Conservation (phyloP, 495 filamentous ascomycete species). For the Penicillium coffeae region DNA sequence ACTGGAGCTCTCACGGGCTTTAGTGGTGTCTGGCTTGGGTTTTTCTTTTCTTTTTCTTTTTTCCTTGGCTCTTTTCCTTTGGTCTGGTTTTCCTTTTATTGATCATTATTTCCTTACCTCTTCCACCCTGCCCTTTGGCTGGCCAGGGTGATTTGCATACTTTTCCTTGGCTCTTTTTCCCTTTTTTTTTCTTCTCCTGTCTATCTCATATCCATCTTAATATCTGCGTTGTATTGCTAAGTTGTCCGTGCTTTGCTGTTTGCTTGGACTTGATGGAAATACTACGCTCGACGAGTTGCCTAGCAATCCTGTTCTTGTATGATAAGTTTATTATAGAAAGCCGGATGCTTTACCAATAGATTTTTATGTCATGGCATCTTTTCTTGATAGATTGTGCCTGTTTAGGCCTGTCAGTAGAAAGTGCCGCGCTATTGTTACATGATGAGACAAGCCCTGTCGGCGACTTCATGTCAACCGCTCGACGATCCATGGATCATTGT, state of each 20-base stretch:
- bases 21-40: neutral
- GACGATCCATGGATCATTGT: no score
- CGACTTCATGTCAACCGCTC: no score
- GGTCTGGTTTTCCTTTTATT: neutral
- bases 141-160: constrained; percentile 5
- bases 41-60: neutral
- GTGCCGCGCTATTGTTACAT: no score
- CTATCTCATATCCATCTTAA: constrained; percentile 6
- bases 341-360: neutral
- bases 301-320: neutral
- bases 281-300: neutral
- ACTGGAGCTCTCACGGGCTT: neutral
- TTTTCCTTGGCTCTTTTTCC: constrained; percentile 7
- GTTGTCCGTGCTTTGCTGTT: constrained; percentile 4
- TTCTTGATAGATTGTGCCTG: no score
- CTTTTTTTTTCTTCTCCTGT: constrained; percentile 8
- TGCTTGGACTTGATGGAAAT: constrained; percentile 3
- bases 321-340: neutral
- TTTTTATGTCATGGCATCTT: neutral
- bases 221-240: constrained; percentile 4
- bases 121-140: constrained; percentile 21
- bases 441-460: no score
- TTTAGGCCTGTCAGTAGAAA: no score
- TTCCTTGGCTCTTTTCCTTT: neutral
- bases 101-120: constrained; percentile 12